Conservation (phyloP, 129 eudicot species). For the Calendula officinalis region DNA sequence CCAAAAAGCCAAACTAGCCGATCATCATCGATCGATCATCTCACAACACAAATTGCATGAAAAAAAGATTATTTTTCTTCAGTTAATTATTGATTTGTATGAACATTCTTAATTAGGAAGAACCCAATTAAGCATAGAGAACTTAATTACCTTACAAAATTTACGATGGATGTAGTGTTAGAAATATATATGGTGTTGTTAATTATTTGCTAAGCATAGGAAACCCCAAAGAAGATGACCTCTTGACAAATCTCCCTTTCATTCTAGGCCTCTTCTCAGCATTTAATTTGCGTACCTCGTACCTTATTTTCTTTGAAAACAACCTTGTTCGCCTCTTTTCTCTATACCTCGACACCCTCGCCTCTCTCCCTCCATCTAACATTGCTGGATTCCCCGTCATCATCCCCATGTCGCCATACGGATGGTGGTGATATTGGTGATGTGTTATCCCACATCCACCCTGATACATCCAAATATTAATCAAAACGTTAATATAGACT, state of each 20-base stretch:
- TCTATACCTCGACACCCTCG: constrained; percentile 81
- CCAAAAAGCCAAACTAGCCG: not conserved
- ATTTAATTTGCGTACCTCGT: constrained; percentile 76
- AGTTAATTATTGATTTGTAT: constrained; percentile 21
- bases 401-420: constrained; percentile 52
- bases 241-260: constrained; percentile 88
- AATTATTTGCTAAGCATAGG: constrained; percentile 49
- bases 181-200: constrained; percentile 12
- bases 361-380: constrained; percentile 72
- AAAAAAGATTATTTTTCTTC: constrained; percentile 17
- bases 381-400: constrained; percentile 37
- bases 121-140: constrained; percentile 25
- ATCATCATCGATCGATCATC: not conserved
- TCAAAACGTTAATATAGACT: not conserved
- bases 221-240: constrained; percentile 32
- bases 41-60: not conserved
- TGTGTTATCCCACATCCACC: constrained; percentile 46
- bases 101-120: constrained; percentile 27
- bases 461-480: constrained; percentile 28
- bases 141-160: constrained; percentile 19
- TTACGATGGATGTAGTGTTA: constrained; percentile 16
- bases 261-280: constrained; percentile 91
- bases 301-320: constrained; percentile 88
- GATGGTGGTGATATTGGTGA: constrained; percentile 30
- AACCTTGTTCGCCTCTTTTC: constrained; percentile 79